Evolutionary conservation across 192 early-diverging fungal species (phyloP).

Genomic region (Phycomyces nitens): DNA sequence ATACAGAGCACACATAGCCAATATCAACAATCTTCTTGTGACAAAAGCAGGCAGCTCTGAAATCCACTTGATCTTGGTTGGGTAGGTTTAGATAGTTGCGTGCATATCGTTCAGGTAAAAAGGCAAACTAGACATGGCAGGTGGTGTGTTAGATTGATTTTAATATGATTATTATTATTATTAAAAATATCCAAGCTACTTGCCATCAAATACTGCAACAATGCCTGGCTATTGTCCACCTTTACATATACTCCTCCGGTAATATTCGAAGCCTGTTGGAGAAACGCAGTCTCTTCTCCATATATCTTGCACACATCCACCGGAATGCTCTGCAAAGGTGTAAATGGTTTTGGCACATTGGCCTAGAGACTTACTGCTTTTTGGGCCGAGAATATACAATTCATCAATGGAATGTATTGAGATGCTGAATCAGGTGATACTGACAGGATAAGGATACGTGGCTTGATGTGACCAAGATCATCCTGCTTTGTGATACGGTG

Average conservation of each 20-base stretch:
- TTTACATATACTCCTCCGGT: constrained; percentile 82
- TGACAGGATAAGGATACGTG: constrained; percentile 83
- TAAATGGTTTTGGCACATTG: too few species aligned
- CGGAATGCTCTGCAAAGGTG: constrained; percentile 73
- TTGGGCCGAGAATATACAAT: constrained; percentile 96
- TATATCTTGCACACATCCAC: constrained; percentile 89
- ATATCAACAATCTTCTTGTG: constrained; percentile 91
- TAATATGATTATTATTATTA: too few species aligned
- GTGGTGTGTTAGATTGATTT: too few species aligned
- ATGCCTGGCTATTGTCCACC: constrained; percentile 61
- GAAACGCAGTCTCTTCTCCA: constrained; percentile 77
- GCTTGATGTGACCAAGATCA: constrained; percentile 54
- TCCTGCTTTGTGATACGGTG: constrained; percentile 57
- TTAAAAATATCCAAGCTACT: too few species aligned
- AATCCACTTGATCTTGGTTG: constrained; percentile 81
- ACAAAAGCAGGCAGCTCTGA: constrained; percentile 94
- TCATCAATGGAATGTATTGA: constrained; percentile 97
- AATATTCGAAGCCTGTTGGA: constrained; percentile 90
- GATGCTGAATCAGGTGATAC: constrained; percentile 81
- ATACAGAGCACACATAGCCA: constrained; percentile 98
- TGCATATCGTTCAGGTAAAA: constrained; percentile 76
- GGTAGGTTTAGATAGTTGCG: constrained; percentile 72
- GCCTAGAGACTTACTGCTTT: constrained; percentile 56
- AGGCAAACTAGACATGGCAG: constrained; percentile 51
- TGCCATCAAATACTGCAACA: constrained; percentile 90